Conservation (phyloP, 495 filamentous ascomycete genomes). For the Hyaloscypha finlandica region DNA sequence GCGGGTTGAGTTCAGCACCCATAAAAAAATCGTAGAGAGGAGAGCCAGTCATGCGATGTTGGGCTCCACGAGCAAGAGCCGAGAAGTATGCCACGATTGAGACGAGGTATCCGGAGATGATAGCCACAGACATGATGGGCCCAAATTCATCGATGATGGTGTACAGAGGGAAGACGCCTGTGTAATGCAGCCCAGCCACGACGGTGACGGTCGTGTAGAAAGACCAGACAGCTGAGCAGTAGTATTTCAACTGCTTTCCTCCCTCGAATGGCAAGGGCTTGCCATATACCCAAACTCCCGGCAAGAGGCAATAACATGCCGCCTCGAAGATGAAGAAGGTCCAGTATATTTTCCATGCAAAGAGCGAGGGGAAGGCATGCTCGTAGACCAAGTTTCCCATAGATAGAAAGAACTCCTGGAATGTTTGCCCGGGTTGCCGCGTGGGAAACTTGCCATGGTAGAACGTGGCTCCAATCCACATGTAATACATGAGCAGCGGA, state of each 20-base stretch:
- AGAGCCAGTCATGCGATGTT: slow-evolving; percentile 91
- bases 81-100: slow-evolving; percentile 83
- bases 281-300: slow-evolving; percentile 80
- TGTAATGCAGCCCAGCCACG: slow-evolving; percentile 69
- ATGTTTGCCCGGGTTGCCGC: slow-evolving; percentile 64
- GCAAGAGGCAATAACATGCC: slow-evolving; percentile 77
- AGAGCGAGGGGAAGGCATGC: slow-evolving; percentile 74
- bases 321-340: slow-evolving; percentile 82
- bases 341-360: slow-evolving; percentile 95
- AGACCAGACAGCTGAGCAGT: slow-evolving; percentile 85
- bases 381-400: slow-evolving; percentile 71
- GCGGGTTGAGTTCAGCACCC: slow-evolving; percentile 95
- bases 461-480: slow-evolving; percentile 95
- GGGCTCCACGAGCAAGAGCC: slow-evolving; percentile 72
- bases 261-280: slow-evolving; percentile 82
- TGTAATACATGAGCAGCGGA: slow-evolving; percentile 94
- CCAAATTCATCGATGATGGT: slow-evolving; percentile 96
- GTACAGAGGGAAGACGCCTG: slow-evolving; percentile 85
- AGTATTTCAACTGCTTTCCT: slow-evolving; percentile 85
- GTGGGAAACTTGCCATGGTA: slow-evolving; percentile 81
- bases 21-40: slow-evolving; percentile 98
- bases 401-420: slow-evolving; percentile 65
- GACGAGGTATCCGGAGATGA: slow-evolving; percentile 81
- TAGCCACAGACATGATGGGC: slow-evolving; percentile 84
- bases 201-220: slow-evolving; percentile 84